Evolutionary conservation across 2,329 filamentous ascomycete genomes (phyloP), one percentile per base, ranked within the genome.

Genomic region (Scytalidium lignicola): DNA sequence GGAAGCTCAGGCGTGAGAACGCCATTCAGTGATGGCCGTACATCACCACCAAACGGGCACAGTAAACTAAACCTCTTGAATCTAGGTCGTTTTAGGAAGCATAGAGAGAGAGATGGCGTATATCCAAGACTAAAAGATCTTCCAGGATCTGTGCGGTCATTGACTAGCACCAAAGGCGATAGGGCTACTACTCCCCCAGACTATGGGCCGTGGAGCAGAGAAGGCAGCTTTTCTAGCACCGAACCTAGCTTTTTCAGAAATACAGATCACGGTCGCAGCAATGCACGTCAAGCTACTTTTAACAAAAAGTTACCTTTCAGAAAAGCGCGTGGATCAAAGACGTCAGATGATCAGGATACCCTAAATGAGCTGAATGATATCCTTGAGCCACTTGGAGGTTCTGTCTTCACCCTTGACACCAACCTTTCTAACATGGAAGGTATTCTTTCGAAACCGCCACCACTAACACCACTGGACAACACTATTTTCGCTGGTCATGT

Each of bases 341-440:
- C 65, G 5, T 65, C 70, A 18, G 78, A 82, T 53, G 81, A 74
- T 52, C 70, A 63, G 54, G 84, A 75, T 63, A 83, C 82, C 63
- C 74, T 72, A 63, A 59, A 47, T 50, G 67, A 56, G 37, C 45
- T 41, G 2, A 48, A 48, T 46, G 57, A 62, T 15, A 58, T 46
- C 10, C 28, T 51, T 23, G 54, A 57, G 8, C 23, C 40, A 2
- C 17, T 41, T 3, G 19, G 80, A 79, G 58, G 72, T 49, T 46
- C 78, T 12, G 68, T 90, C 42, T 95, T 86, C 69, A 80, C 80
- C 60, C 79, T 97, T 21, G 92, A 97, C 66, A 95, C 89, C 2
- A 87, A 97, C 64, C 78, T 97, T 43, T 82, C 83, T 49, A 82
- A 96, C 59, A 93, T 99, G 89, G 86, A 91, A 60, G 93, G 90